Conservation (phyloP, 2,329 filamentous ascomycete genomes). For the Purpureocillium lavendulum region DNA sequence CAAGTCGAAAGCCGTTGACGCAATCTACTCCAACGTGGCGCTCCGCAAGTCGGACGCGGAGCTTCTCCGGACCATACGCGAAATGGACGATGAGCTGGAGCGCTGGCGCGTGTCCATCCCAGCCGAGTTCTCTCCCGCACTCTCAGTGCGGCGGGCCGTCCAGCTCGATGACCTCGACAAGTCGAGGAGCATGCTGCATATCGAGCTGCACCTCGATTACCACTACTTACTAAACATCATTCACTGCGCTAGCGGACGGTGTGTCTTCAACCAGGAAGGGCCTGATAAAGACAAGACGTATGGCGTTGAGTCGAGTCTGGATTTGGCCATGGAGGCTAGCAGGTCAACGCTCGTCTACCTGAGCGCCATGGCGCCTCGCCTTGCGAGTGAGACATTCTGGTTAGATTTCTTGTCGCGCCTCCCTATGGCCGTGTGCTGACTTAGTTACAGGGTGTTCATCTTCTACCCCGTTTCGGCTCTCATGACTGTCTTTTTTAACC, state of each 20-base stretch:
- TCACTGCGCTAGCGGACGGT: slow-evolving; percentile 45
- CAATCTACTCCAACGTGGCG: slow-evolving; percentile 40
- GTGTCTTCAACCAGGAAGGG: slow-evolving; percentile 23
- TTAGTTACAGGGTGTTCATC: slow-evolving; percentile 45
- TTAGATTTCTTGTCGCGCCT: slow-evolving; percentile 19
- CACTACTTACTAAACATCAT: slow-evolving; percentile 46
- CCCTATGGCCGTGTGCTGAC: too few relatives aligned
- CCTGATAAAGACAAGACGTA: slow-evolving; percentile 22
- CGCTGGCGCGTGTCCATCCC: slow-evolving; percentile 43
- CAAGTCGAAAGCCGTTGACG: slow-evolving; percentile 39
- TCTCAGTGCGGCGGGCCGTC: slow-evolving; percentile 27
- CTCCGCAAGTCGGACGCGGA: slow-evolving; percentile 44
- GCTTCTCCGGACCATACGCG: slow-evolving; percentile 43
- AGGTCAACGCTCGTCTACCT: slow-evolving; percentile 44
- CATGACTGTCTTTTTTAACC: slow-evolving; percentile 45
- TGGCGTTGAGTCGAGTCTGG: slow-evolving; percentile 40
- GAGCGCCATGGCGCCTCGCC: slow-evolving; percentile 27
- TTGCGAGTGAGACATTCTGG: slow-evolving; percentile 42
- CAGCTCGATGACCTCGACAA: slow-evolving; percentile 15
- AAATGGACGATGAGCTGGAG: slow-evolving; percentile 49
- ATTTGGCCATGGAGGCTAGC: slow-evolving; percentile 45
- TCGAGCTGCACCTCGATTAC: slow-evolving; percentile 45
- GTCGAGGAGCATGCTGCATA: slow-evolving; percentile 34
- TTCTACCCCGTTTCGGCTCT: slow-evolving; percentile 50
- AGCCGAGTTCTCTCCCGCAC: slow-evolving; percentile 31